Percentiles rank a stretch among this genome's conserved stretches.
phyloP scores from a whole-genome alignment of 352 stramenopile species.

The Thraustochytrium striatum region DNA sequence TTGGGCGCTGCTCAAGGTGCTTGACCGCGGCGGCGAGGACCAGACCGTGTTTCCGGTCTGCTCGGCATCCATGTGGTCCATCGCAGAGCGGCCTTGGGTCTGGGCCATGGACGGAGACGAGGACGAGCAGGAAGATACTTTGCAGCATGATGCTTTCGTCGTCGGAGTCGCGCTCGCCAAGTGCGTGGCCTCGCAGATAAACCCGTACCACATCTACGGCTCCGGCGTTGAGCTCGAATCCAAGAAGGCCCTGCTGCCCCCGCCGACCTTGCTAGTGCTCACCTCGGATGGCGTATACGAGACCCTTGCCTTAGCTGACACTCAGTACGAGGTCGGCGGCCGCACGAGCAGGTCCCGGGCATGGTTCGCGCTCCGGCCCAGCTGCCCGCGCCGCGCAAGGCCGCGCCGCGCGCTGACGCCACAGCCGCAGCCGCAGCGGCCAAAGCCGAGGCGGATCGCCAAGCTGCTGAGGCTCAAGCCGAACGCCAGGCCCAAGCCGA shows the following conservation, averaged over 20 bases:
- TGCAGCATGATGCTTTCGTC: slow-evolving; percentile 27
- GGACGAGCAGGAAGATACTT: background rate
- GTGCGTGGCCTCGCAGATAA: background rate
- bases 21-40: background rate
- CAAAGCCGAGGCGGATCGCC: slow-evolving; percentile 2
- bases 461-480: too few species aligned
- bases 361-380: background rate
- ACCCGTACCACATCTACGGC: slow-evolving; percentile 14
- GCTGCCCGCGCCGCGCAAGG: background rate
- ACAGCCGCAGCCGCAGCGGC: background rate
- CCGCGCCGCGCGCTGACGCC: background rate
- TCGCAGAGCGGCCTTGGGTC: slow-evolving; percentile 27
- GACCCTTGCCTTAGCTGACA: slow-evolving; percentile 29
- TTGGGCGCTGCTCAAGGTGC: background rate
- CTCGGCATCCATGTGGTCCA: background rate
- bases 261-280: background rate
- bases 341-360: background rate
- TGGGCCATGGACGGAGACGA: slow-evolving; percentile 14
- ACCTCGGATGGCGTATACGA: slow-evolving; percentile 16
- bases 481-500: background rate
- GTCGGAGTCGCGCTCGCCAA: background rate
- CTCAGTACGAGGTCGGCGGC: background rate
- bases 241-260: background rate
- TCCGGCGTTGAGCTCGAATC: slow-evolving; percentile 17
- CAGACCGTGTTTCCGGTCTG: slow-evolving; percentile 7